phyloP scores from a whole-genome alignment of 352 stramenopile genomes.

The Phytophthora colocasiae region DNA sequence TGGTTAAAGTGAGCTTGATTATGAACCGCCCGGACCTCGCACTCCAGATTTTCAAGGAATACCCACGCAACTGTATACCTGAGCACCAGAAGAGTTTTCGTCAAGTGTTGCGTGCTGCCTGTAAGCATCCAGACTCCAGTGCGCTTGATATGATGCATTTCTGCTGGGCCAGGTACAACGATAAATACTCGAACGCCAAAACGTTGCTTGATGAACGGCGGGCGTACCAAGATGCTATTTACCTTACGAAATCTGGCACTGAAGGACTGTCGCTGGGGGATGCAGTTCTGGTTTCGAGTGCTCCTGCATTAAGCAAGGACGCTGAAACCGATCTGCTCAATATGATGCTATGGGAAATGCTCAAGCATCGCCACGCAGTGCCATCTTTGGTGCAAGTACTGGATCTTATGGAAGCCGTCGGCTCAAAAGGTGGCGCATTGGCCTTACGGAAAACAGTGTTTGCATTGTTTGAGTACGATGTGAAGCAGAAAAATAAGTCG shows the following conservation, averaged over 20 bases:
- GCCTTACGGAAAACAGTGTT: conserved; percentile 44
- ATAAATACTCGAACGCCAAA: conserved; percentile 24
- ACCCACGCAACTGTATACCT: conserved; percentile 42
- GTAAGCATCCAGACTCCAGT: conserved; percentile 33
- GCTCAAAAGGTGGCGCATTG: conserved; percentile 37
- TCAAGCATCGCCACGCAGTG: conserved; percentile 46
- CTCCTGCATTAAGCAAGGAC: conserved; percentile 27
- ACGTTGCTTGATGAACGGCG: conserved; percentile 28
- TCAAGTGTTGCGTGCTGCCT: conserved; percentile 49
- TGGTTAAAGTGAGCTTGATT: conserved; percentile 57
- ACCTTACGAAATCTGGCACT: conserved; percentile 16
- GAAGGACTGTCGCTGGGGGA: conserved; percentile 17
- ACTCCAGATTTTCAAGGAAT: conserved; percentile 54
- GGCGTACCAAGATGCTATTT: conserved; percentile 29
- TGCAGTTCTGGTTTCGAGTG: conserved; percentile 13
- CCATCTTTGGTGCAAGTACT: conserved; percentile 47
- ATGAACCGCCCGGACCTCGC: conserved; percentile 40
- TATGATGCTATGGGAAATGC: conserved; percentile 62
- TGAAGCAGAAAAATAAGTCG: conserved; percentile 30
- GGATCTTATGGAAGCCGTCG: conserved; percentile 47
- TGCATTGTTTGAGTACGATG: conserved; percentile 40
- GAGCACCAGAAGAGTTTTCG: conserved; percentile 49
- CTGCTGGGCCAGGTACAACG: conserved; percentile 30
- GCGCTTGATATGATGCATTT: conserved; percentile 54
- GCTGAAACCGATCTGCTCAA: conserved; percentile 46